Evolutionary conservation across 1,284 basidiomycete genomes (phyloP), one percentile per base, ranked within the genome.

Genomic region (Neonothopanus nambi): DNA sequence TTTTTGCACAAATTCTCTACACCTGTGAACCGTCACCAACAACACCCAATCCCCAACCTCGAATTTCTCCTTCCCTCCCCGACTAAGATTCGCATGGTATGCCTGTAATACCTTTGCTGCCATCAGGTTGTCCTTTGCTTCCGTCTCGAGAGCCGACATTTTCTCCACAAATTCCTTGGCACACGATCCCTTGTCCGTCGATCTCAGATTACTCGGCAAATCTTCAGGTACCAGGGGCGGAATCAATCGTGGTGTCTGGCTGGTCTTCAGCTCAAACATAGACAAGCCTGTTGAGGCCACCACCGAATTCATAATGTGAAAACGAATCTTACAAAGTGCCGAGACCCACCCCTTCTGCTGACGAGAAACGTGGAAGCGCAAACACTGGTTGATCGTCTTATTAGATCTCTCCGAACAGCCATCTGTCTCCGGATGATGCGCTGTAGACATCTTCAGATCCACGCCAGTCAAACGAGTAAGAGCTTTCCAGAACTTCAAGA

Each of bases 331-430:
- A 0, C 73, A 72, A 0, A 80, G 60, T 0, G 65, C 61, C 0
- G 37, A 9, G 0, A 62, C 57, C 80, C 79, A 82, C 6, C 78
- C 70, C 21, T 63, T 61, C 53, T 81, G 77, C 20, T 74, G 62
- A 33, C 68, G 61, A 17, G 71, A 65, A 2, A 77, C 65, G 51
- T 70, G 65, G 51, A 66, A 73, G 0, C 64, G 63, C 1, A 78
- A 53, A n/a, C 59, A 60, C 51, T 76, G 73, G 42, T 57, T 66
- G 1, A 75, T 51, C 0, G 67, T 68, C 51, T 73, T 73, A 61
- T 76, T 77, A 0, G 68, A 66, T 0, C 59, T 48, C 35, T 73
- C 64, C 15, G 62, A 67, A 0, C 56, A 12, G 0, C 71, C 66
- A 48, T 73, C 67, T 0, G 65, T 71, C 48, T 77, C 63, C 0